Base-by-base conservation (phyloP, 2,329 filamentous ascomycete genomes). In the Fusarium praegraminearum region DNA sequence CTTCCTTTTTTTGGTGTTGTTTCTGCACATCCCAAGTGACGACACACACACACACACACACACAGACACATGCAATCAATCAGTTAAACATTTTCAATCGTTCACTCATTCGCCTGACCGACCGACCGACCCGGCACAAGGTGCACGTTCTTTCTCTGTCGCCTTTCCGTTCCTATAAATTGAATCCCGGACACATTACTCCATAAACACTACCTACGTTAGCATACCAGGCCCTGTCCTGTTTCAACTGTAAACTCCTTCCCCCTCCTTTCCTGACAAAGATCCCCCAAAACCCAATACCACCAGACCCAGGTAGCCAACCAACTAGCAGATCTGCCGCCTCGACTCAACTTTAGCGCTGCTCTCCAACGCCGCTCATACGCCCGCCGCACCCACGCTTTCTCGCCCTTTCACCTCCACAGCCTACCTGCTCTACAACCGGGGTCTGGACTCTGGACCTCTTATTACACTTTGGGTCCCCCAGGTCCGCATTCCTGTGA, bases 381-480 rank as follows among this genome's bases (percentile, higher is more conserved):
- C 67, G 63, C 59, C 67, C 64, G 67, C 64, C 52, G 51, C 41
- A 30, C 44, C 55, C 63, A 57, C 67, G 47, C 47, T 68, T 56
- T 35, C 41, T 70, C 47, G 47, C 47, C 62, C 58, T 57, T 70
- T 46, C 45, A 60, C 54, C 45, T 67, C 65, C 57, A 52, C 60
- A 65, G 67, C 69, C 69, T 61, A 71, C 61, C 57, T 46, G 44
- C 41, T 58, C 53, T 60, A 32, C 47, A 56, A 41, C 41, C 62
- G 57, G 57, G 58, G 57, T 63, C 60, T 70, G 58, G 70, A 70
- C 40, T 63, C 57, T 71, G 62, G 72, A 70, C 72, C 70, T 62
- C 68, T 71, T 52, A 69, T 67, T 73, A 74, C 58, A 70, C 72
- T 73, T 74, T 70, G 57, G 45, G 56, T 53, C 47, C 65, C 71